These are phyloP conservation scores for Letharia columbiana DNA, from an alignment of 495 filamentous ascomycete genomes.

Conservation along the genomic window DNA sequence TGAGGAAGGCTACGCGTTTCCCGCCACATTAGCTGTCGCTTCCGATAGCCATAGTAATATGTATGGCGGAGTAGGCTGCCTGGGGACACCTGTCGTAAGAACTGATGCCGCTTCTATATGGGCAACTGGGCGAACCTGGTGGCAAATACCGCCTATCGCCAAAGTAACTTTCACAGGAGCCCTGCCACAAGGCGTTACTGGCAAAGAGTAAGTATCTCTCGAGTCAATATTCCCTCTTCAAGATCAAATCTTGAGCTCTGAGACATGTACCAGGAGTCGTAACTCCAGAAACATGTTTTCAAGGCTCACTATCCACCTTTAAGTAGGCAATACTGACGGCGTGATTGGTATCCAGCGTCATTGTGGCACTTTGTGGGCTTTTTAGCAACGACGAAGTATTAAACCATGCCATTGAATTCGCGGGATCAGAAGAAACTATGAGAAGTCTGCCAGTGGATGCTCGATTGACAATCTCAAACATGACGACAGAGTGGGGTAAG, in stretches of 20 bases:
- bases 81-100: constrained; percentile 76
- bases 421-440: constrained; percentile 71
- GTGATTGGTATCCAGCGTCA: constrained; percentile 39
- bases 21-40: constrained; percentile 48
- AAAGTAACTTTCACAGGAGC: constrained; percentile 68
- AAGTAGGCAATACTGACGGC: too few species aligned
- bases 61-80: constrained; percentile 75
- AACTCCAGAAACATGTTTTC: too few species aligned
- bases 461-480: constrained; percentile 74
- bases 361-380: constrained; percentile 78
- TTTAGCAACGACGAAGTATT: constrained; percentile 87
- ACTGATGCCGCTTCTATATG: constrained; percentile 84
- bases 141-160: constrained; percentile 80
- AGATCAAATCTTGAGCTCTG: too few species aligned
- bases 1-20: constrained; percentile 75
- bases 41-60: constrained; percentile 74
- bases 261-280: too few species aligned
- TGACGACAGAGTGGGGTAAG: constrained; percentile 83
- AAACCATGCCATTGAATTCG: constrained; percentile 90
- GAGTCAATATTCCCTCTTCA: too few species aligned
- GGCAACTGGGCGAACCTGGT: constrained; percentile 80
- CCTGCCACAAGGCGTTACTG: constrained; percentile 73
- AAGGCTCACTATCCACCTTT: too few species aligned
- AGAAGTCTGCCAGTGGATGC: constrained; percentile 65
- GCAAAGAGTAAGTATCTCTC: constrained; percentile 54